Conservation (phyloP, 1,284 basidiomycete species). For the Boletus hoseneyae region DNA sequence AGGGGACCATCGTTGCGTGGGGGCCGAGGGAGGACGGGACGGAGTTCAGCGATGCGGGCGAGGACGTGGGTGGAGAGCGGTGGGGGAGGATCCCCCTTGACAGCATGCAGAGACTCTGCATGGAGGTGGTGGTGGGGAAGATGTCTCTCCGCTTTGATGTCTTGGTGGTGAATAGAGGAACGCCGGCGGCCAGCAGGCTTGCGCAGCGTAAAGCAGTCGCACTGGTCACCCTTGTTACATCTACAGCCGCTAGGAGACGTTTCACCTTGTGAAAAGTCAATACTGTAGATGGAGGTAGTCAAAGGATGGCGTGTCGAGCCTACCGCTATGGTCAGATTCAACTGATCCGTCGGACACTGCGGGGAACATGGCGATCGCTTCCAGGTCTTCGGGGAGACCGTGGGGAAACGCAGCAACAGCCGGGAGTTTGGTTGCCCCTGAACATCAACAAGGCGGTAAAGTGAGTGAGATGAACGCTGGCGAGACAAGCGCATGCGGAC, state of each 20-base stretch:
- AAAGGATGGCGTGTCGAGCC: constrained; percentile 32
- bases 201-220: constrained; percentile 55
- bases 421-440: constrained; percentile 54
- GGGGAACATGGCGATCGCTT: constrained; percentile 53
- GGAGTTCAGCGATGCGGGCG: constrained; percentile 52
- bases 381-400: constrained; percentile 63
- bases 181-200: constrained; percentile 32
- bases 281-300: constrained; percentile 27
- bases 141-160: constrained; percentile 27
- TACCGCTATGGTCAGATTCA: constrained; percentile 52
- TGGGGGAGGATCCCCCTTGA: constrained; percentile 12
- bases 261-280: constrained; percentile 39
- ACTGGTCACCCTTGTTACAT: constrained; percentile 46
- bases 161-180: constrained; percentile 32
- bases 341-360: constrained; percentile 41
- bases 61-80: constrained; percentile 41
- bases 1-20: constrained; percentile 33
- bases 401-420: constrained; percentile 68
- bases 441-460: not conserved
- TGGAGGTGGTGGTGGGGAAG: constrained; percentile 18
- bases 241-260: constrained; percentile 41
- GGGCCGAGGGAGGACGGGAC: constrained; percentile 54
- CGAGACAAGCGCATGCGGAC: constrained; percentile 37
- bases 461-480: constrained; percentile 15
- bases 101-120: constrained; percentile 12